Evolutionary conservation across 2,329 filamentous ascomycete genomes (phyloP), one percentile per base, ranked within the genome.

Genomic region (Ascochyta lentis): DNA sequence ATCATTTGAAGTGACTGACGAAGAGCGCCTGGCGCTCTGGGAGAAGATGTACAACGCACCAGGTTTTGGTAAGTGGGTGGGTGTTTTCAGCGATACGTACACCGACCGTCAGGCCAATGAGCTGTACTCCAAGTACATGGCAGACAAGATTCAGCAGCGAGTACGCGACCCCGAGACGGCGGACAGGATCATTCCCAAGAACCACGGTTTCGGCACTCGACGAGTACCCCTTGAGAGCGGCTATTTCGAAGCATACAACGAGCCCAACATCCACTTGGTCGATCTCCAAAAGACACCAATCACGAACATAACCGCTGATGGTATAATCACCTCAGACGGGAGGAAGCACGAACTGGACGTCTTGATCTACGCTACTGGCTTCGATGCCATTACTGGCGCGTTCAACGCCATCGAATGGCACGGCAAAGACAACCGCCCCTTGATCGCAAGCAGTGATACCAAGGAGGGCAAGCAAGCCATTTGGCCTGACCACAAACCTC

Each of bases 321-420:
- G 83, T 5, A 74, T 85, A 55, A 71, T 80, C 64, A 77, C 84
- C 19, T 72, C 71, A 1, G 78, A 79, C 2, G 27, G 27, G 1
- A 68, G 79, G 29, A 70, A 82, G 24, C 67, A 83, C 52, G 74
- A 81, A 27, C 77, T 84, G 7, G 85, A 87, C 64, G 77, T 79
- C 22, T 80, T 87, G 40, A 74, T 87, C 52, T 60, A 74, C 49
- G 77, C 69, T 16, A 80, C 73, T 0, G 79, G 79, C 0, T 81
- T 78, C 49, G 78, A 80, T 49, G 71, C 74, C 0, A 61, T 77
- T 10, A 71, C 67, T 1, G 77, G 78, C 10, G 69, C 79, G 5
- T 51, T 51, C 24, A 51, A 45, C 15, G 49, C 49, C 7, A 39
- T 51, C 7, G 26, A 39, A 4, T 29, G 27, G 27, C 27, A 29